phyloP scores from a whole-genome alignment of 1,284 basidiomycete species.

The Tilletia indica region DNA sequence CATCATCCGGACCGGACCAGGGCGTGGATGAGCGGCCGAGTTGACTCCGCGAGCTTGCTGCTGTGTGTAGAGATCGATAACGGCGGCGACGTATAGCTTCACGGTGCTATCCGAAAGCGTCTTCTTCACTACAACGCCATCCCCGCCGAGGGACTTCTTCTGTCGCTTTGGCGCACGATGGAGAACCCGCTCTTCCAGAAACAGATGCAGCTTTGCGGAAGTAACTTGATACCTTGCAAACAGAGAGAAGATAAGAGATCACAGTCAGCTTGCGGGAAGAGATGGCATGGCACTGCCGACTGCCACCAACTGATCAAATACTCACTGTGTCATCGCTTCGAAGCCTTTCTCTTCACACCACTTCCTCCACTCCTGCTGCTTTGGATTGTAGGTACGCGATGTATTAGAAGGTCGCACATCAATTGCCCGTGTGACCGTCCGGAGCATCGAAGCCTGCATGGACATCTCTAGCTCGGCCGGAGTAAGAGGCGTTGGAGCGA shows the following conservation, averaged over 20 bases:
- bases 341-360: background rate
- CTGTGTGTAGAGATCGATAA: background rate
- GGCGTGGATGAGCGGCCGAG: background rate
- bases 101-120: background rate
- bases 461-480: background rate
- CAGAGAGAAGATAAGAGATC: background rate
- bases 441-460: background rate
- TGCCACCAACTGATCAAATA: no score
- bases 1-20: background rate
- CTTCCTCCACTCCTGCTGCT: background rate
- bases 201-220: background rate
- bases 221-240: background rate
- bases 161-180: background rate
- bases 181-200: background rate
- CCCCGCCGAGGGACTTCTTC: background rate
- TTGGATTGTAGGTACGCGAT: background rate
- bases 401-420: background rate
- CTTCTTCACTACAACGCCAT: background rate
- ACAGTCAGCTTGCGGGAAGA: background rate
- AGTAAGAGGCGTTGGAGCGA: no score
- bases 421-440: background rate
- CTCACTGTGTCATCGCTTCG: background rate
- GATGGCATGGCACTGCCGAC: background rate
- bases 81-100: background rate
- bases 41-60: background rate